phyloP scores from a whole-genome alignment of 345 rosid species.

The Sapria himalayana region DNA sequence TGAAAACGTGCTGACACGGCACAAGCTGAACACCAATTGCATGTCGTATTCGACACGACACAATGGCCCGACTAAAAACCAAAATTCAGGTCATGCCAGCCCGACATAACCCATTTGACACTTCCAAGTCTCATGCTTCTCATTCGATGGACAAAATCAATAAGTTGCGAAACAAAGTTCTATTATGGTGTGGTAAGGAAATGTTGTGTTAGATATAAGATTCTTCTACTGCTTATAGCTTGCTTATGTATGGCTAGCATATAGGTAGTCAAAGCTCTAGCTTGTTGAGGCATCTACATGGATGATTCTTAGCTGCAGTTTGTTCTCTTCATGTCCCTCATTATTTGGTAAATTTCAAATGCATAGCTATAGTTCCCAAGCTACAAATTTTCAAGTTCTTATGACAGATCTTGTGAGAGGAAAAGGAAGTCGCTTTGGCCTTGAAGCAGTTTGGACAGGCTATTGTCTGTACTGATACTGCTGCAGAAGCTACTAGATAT shows the following conservation, averaged over 20 bases:
- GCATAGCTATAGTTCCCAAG: background rate
- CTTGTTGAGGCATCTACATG: constrained; percentile 38
- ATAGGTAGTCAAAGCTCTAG: constrained; percentile 43
- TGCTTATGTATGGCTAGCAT: background rate
- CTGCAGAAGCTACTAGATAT: constrained; percentile 64
- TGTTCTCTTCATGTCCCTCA: constrained; percentile 65
- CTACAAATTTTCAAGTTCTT: background rate
- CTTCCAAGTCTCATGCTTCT: no score
- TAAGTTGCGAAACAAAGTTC: constrained; percentile 42
- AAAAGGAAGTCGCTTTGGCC: background rate
- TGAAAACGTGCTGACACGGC: no score
- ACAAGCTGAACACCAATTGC: no score
- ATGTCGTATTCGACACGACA: no score
- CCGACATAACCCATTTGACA: no score
- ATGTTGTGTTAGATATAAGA: no score
- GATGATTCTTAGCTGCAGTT: constrained; percentile 50
- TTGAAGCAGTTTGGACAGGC: constrained; percentile 45
- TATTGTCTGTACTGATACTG: constrained; percentile 66
- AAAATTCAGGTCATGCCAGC: no score
- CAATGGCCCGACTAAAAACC: no score
- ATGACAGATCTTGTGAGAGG: background rate
- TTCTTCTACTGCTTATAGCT: background rate
- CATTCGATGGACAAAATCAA: constrained; percentile 51
- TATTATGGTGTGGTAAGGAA: constrained; percentile 63
- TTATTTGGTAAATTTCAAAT: constrained; percentile 30